Conservation (phyloP, 805 yeast genomes). For the Priceomyces melissophilus region DNA sequence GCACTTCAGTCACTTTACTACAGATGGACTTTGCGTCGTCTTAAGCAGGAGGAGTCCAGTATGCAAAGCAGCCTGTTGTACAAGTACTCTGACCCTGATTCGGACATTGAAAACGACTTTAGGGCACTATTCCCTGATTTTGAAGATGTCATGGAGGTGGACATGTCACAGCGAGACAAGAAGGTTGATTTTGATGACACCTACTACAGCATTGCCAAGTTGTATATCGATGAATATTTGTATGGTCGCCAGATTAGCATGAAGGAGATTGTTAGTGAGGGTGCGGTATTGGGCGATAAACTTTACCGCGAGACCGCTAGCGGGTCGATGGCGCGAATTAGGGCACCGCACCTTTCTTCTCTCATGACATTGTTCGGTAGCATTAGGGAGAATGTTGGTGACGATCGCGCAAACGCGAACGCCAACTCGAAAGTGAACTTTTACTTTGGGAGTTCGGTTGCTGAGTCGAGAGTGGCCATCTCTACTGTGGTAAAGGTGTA, state of each 20-base stretch:
- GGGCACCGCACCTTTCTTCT: neutral
- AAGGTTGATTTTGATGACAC: slow-evolving; percentile 39
- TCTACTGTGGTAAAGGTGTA: slow-evolving; percentile 33
- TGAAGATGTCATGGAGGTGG: slow-evolving; percentile 55
- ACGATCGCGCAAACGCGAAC: too few species aligned
- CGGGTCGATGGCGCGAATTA: neutral
- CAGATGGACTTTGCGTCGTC: slow-evolving; percentile 75
- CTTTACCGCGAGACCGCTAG: slow-evolving; percentile 5
- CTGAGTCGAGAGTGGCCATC: slow-evolving; percentile 62
- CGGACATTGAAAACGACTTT: slow-evolving; percentile 79
- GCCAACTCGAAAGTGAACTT: slow-evolving; percentile 28
- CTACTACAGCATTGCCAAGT: slow-evolving; percentile 46
- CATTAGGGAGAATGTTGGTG: neutral
- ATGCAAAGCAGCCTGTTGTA: slow-evolving; percentile 61
- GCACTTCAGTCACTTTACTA: slow-evolving; percentile 63
- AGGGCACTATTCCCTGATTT: slow-evolving; percentile 81
- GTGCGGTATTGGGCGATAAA: slow-evolving; percentile 20
- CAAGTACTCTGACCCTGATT: slow-evolving; percentile 59
- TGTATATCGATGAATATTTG: slow-evolving; percentile 45
- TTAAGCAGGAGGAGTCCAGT: slow-evolving; percentile 62
- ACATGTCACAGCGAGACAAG: slow-evolving; percentile 12
- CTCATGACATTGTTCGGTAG: slow-evolving; percentile 1
- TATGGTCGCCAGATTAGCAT: slow-evolving; percentile 14
- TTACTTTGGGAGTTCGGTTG: slow-evolving; percentile 59
- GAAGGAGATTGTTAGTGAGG: slow-evolving; percentile 35